Conservation (phyloP, 2,329 filamentous ascomycete genomes). For the Tolypocladium tropicale region DNA sequence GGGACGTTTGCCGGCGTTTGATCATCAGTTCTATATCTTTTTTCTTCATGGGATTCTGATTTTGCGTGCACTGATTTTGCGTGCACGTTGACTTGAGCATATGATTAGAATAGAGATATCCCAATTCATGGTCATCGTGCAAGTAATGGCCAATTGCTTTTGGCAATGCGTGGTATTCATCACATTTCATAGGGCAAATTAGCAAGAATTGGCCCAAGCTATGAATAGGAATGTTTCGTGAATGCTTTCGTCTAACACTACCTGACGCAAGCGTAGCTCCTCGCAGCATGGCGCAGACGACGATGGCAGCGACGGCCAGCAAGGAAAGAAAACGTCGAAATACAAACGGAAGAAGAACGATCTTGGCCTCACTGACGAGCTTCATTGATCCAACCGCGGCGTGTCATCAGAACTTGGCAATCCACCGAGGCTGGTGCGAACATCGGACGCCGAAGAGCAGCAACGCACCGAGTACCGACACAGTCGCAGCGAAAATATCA, state of each 20-base stretch:
- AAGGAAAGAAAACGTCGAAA: not conserved
- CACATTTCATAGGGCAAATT: no score
- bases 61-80: not conserved
- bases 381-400: not conserved
- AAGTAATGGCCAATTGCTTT: not conserved
- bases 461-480: constrained; percentile 8
- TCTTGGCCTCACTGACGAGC: no score
- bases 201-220: no score
- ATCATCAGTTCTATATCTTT: not conserved
- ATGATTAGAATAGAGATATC: not conserved
- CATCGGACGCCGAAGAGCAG: constrained; percentile 7
- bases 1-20: not conserved
- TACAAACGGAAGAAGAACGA: not conserved
- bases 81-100: not conserved
- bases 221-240: not conserved
- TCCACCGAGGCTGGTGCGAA: constrained; percentile 2
- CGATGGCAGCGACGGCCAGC: not conserved
- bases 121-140: not conserved
- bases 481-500: constrained; percentile 6
- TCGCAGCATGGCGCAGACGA: no score
- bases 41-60: not conserved
- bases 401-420: constrained; percentile 5
- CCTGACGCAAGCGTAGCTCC: not conserved
- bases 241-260: not conserved
- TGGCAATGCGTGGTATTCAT: not conserved